A percentile compares a stretch with the other conserved stretches of the same genome.
These are phyloP conservation scores for Coemansia reversa DNA, from an alignment of 192 early-diverging fungal genomes.

Conservation along the genomic window DNA sequence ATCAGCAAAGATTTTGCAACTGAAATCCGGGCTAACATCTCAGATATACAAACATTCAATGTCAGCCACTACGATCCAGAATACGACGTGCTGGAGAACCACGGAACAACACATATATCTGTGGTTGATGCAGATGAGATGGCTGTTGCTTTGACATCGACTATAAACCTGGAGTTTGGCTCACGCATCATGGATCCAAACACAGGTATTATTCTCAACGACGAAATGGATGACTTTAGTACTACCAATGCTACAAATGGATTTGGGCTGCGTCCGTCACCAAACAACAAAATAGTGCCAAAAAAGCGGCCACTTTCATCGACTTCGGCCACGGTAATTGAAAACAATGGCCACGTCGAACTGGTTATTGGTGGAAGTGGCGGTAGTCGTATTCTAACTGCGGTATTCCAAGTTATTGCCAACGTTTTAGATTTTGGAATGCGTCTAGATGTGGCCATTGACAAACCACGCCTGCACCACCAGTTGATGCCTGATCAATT, in stretches of 20 bases:
- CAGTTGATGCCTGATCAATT: slow-evolving; percentile 82
- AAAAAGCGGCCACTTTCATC: slow-evolving; percentile 77
- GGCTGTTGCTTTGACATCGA: slow-evolving; percentile 86
- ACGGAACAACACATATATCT: slow-evolving; percentile 92
- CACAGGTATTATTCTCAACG: slow-evolving; percentile 90
- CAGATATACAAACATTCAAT: slow-evolving; percentile 67
- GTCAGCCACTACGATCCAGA: slow-evolving; percentile 76
- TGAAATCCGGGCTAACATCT: slow-evolving; percentile 68
- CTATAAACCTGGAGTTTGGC: slow-evolving; percentile 89
- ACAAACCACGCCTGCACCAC: slow-evolving; percentile 78
- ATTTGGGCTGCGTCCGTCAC: slow-evolving; percentile 81
- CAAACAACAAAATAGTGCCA: slow-evolving; percentile 77
- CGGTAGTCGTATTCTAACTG: slow-evolving; percentile 79
- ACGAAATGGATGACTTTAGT: slow-evolving; percentile 96
- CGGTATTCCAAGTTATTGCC: slow-evolving; percentile 71
- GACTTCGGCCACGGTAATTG: slow-evolving; percentile 55
- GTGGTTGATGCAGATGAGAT: slow-evolving; percentile 69
- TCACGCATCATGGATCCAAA: slow-evolving; percentile 79
- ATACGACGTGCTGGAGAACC: slow-evolving; percentile 74
- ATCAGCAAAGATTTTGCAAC: slow-evolving; percentile 69
- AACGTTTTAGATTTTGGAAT: slow-evolving; percentile 73
- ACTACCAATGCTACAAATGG: slow-evolving; percentile 68
- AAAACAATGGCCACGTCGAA: slow-evolving; percentile 58
- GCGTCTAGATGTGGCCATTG: slow-evolving; percentile 68
- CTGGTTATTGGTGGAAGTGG: slow-evolving; percentile 84